Conservation (phyloP, 257 asterid genomes). For the Voacanga thouarsii region DNA sequence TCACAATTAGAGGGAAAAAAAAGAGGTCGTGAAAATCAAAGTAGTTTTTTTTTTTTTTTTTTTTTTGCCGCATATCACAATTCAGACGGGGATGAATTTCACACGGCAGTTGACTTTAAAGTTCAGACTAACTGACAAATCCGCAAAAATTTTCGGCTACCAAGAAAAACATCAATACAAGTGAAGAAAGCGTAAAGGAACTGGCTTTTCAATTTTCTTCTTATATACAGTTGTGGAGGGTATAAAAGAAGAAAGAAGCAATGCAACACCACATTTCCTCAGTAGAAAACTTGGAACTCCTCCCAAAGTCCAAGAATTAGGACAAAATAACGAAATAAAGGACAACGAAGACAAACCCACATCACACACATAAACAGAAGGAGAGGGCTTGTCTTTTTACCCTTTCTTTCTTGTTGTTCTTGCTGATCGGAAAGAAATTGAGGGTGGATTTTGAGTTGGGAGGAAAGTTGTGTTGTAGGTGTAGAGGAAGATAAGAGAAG, state of each 20-base stretch:
- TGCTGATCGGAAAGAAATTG: not conserved
- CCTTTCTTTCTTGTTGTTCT: not conserved
- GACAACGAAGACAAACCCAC: not conserved
- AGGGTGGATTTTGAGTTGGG: not conserved
- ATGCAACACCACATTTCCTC: not conserved
- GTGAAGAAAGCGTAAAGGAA: not conserved
- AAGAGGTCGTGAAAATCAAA: no score
- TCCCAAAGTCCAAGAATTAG: not conserved
- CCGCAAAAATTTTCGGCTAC: no score
- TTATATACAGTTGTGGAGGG: not conserved
- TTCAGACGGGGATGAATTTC: no score
- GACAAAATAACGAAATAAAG: not conserved
- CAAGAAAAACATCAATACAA: no score
- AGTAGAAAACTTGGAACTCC: not conserved
- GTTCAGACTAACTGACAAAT: no score
- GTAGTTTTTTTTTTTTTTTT: no score
- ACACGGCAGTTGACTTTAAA: no score
- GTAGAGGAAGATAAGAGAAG: slow-evolving; percentile 15
- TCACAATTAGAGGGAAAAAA: no score
- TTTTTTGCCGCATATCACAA: no score
- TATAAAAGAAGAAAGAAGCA: not conserved
- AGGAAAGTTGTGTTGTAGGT: not conserved
- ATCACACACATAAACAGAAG: not conserved
- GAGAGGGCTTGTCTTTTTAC: not conserved
- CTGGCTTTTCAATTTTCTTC: no score